These are phyloP conservation scores for Aspergillus persii DNA, from an alignment of 2,329 filamentous ascomycete species.

Conservation along the genomic window DNA sequence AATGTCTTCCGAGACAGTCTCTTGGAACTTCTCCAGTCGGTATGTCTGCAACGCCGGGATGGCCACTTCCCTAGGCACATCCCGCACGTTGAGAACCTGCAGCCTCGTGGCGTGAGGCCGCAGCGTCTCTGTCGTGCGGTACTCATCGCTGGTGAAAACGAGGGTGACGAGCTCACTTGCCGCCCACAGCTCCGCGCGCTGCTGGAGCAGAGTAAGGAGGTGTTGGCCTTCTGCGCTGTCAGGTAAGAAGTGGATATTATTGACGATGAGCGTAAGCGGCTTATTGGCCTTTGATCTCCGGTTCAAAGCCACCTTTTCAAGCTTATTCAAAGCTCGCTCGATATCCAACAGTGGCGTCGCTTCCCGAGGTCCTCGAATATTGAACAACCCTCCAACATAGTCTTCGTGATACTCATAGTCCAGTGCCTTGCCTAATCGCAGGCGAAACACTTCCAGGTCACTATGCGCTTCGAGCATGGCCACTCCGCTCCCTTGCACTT, in stretches of 20 bases:
- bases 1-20: neutral
- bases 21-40: neutral
- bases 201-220: neutral
- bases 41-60: neutral
- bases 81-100: neutral
- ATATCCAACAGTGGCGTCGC: neutral
- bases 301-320: neutral
- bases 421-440: neutral
- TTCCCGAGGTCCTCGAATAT: neutral
- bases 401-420: neutral
- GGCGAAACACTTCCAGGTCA: neutral
- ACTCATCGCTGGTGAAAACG: neutral
- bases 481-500: neutral
- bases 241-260: neutral
- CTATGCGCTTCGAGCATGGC: neutral
- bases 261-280: neutral
- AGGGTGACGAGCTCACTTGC: neutral
- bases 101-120: neutral
- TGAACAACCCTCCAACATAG: neutral
- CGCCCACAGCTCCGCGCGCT: neutral
- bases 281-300: neutral
- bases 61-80: neutral
- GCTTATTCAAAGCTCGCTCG: neutral
- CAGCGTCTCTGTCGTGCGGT: neutral
- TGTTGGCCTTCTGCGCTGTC: neutral